Percentiles rank a stretch among this genome's conserved stretches.
Evolutionary conservation across 192 early-diverging fungal species (phyloP).

Genomic region (Diversispora epigaea): DNA sequence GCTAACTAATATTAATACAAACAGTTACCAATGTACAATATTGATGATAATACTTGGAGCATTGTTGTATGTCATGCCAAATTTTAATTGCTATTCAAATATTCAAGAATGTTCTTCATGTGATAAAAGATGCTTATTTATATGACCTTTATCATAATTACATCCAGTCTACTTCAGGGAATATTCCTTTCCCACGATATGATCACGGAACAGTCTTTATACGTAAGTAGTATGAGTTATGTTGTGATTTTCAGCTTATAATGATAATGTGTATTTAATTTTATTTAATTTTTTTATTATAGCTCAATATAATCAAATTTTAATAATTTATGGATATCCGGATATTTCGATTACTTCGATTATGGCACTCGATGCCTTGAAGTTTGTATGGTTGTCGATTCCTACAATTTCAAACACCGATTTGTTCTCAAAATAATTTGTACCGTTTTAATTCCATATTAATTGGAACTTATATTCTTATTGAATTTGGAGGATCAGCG

Average conservation of each 20-base stretch:
- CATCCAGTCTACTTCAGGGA: neutral
- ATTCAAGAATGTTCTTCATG: no score
- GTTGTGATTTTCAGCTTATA: no score
- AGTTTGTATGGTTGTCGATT: no score
- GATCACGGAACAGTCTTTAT: no score
- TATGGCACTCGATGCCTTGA: no score
- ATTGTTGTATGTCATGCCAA: neutral
- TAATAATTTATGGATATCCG: no score
- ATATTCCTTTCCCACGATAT: neutral
- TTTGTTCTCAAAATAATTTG: neutral
- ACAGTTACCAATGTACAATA: neutral
- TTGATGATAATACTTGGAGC: neutral
- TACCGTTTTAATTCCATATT: neutral
- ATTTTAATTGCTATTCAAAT: no score
- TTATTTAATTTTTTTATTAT: neutral
- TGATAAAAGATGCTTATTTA: no score
- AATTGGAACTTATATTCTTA: neutral
- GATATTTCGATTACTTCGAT: no score
- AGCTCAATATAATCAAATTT: neutral
- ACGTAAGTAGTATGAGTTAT: no score
- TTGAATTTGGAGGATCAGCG: neutral
- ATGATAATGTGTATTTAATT: no score
- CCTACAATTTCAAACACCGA: neutral
- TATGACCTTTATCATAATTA: no score
- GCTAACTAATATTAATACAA: neutral